phyloP scores from a whole-genome alignment of 805 yeast genomes.

The Starmerella tilneyi region DNA sequence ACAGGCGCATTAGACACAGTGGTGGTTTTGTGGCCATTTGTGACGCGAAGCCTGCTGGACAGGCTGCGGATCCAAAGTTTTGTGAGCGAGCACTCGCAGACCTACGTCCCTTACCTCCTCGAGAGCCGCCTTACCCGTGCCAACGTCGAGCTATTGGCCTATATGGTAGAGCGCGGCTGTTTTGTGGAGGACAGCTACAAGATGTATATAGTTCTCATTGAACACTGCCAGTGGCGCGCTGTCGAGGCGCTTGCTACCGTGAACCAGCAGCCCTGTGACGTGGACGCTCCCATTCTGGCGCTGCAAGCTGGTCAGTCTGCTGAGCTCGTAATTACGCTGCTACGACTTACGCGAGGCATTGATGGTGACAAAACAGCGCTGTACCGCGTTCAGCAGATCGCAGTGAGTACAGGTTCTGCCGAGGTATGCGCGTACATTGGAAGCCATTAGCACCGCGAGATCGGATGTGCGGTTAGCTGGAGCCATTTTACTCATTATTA shows the following conservation, averaged over 20 bases:
- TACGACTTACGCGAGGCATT: neutral
- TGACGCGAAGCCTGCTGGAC: constrained; percentile 33
- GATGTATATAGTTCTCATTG: constrained; percentile 11
- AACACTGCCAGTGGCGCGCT: constrained; percentile 1
- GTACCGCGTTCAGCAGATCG: constrained; percentile 9
- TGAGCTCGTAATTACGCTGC: constrained; percentile 9
- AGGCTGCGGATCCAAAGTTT: neutral
- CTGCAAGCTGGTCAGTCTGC: constrained; percentile 13
- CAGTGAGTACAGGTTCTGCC: neutral
- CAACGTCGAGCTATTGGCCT: constrained; percentile 26
- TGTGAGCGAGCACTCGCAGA: constrained; percentile 33
- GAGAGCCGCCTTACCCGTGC: constrained; percentile 32
- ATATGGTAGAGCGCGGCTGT: constrained; percentile 21
- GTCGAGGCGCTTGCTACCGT: constrained; percentile 11
- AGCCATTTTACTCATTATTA: too few relatives aligned
- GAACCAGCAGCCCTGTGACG: constrained; percentile 10
- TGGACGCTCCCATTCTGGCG: constrained; percentile 12
- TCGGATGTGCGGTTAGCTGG: too few relatives aligned
- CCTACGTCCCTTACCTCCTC: constrained; percentile 73
- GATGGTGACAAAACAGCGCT: constrained; percentile 5
- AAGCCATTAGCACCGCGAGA: neutral
- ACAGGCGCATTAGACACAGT: constrained; percentile 18
- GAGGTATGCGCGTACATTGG: constrained; percentile 8
- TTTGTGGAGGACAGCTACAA: constrained; percentile 15
- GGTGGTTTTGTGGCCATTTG: constrained; percentile 24